Evolutionary conservation across 495 filamentous ascomycete species (phyloP).

Genomic region (Talaromyces adpressus): DNA sequence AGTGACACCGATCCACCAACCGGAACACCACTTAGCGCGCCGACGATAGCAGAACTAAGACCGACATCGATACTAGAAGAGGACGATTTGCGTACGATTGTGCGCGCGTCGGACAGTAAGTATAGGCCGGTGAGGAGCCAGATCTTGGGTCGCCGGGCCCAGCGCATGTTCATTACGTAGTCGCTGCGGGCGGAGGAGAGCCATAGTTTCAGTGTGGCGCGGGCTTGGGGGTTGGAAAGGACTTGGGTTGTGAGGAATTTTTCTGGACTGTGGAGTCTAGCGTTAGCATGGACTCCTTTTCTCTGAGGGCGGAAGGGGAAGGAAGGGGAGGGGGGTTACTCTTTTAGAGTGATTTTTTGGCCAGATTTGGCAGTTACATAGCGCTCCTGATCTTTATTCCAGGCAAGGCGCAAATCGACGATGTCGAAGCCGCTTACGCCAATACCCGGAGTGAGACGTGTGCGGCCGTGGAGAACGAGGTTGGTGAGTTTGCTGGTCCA

Average conservation of each 20-base stretch:
- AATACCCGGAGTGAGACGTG: slow-evolving; percentile 13
- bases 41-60: slow-evolving; percentile 15
- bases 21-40: slow-evolving; percentile 17
- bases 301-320: background rate
- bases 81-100: slow-evolving; percentile 12
- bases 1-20: slow-evolving; percentile 19
- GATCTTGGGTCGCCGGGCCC: slow-evolving; percentile 21
- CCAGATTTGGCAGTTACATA: slow-evolving; percentile 17
- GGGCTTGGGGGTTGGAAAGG: slow-evolving; percentile 12
- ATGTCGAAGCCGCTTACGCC: slow-evolving; percentile 18
- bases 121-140: slow-evolving; percentile 21
- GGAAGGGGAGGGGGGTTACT: slow-evolving; percentile 6
- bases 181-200: slow-evolving; percentile 18
- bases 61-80: slow-evolving; percentile 15
- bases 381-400: slow-evolving; percentile 18
- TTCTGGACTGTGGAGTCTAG: slow-evolving; percentile 12
- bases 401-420: slow-evolving; percentile 19
- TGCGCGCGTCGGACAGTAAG: slow-evolving; percentile 15
- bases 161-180: slow-evolving; percentile 19
- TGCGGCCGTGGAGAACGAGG: slow-evolving; percentile 14
- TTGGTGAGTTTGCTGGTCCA: slow-evolving; percentile 15
- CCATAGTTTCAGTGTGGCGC: slow-evolving; percentile 19
- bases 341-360: slow-evolving; percentile 15
- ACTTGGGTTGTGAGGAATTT: slow-evolving; percentile 15
- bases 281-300: background rate